Conservation (phyloP, 1,139 yeast genomes). For the Suhomyces anneliseae region DNA sequence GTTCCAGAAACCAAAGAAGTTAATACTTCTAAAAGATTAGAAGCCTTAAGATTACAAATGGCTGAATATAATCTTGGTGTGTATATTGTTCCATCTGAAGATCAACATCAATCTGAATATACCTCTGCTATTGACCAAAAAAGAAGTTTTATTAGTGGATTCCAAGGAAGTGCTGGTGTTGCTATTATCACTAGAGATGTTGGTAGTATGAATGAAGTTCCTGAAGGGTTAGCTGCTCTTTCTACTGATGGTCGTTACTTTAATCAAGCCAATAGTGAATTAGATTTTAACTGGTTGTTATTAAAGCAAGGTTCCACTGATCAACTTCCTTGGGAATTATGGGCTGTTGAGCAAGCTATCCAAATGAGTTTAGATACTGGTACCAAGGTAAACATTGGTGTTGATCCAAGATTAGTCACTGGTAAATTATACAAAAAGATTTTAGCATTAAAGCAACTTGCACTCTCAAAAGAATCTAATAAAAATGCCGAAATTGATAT, state of each 20-base stretch:
- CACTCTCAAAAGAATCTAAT: conserved; percentile 16
- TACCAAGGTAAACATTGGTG: conserved; percentile 41
- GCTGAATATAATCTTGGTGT: conserved; percentile 63
- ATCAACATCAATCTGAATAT: conserved; percentile 92
- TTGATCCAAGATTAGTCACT: conserved; percentile 67
- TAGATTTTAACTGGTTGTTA: conserved; percentile 85
- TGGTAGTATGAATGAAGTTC: conserved; percentile 52
- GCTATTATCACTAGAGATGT: conserved; percentile 81
- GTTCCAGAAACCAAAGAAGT: conserved; percentile 48
- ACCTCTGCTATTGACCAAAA: conserved; percentile 80
- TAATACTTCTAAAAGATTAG: conserved; percentile 61
- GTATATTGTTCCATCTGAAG: conserved; percentile 87
- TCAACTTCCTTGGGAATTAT: conserved; percentile 84
- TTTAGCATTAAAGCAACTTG: conserved; percentile 22
- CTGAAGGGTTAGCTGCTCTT: conserved; percentile 73
- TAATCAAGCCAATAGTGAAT: conserved; percentile 82
- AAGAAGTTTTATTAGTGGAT: conserved; percentile 82
- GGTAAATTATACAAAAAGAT: conserved; percentile 38
- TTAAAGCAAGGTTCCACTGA: conserved; percentile 77
- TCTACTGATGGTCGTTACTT: conserved; percentile 96
- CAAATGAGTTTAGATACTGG: conserved; percentile 50
- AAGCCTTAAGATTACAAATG: conserved; percentile 66
- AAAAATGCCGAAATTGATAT: conserved; percentile 53
- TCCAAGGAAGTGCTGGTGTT: conserved; percentile 93
- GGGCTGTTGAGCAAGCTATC: conserved; percentile 67